phyloP scores from a whole-genome alignment of 1,284 basidiomycete genomes.

The Ganoderma sinense region DNA sequence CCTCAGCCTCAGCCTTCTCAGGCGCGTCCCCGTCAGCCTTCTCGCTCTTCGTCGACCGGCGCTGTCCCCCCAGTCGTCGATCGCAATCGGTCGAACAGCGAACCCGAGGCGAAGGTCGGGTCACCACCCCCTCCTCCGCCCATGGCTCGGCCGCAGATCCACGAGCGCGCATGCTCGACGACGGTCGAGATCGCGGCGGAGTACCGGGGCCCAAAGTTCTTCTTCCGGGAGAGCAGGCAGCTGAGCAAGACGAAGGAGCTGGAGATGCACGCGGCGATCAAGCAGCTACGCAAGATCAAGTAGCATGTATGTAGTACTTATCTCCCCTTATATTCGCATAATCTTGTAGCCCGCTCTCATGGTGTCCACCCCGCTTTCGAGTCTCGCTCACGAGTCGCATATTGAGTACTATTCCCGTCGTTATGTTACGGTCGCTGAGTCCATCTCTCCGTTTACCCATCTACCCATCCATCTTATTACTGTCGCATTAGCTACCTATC shows the following conservation, averaged over 20 bases:
- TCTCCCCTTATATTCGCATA: slow-evolving; percentile 10
- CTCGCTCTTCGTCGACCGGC: not conserved
- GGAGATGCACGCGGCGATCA: slow-evolving; percentile 53
- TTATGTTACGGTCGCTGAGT: not conserved
- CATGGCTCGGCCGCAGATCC: slow-evolving; percentile 5
- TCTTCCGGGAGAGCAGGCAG: slow-evolving; percentile 29
- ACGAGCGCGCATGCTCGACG: slow-evolving; percentile 25
- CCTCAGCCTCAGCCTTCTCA: slow-evolving; percentile 9
- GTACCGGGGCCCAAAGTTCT: slow-evolving; percentile 33
- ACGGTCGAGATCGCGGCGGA: slow-evolving; percentile 39
- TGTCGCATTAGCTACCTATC: not conserved
- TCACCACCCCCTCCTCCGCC: not conserved
- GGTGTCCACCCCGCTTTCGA: not conserved
- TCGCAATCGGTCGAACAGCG: slow-evolving; percentile 17
- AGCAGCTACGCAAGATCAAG: slow-evolving; percentile 57
- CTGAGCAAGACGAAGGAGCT: slow-evolving; percentile 35
- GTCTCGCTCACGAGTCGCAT: not conserved
- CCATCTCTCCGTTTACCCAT: not conserved
- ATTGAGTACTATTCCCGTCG: not conserved
- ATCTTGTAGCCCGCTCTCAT: slow-evolving; percentile 11
- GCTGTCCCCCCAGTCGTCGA: not conserved
- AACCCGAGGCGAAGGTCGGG: slow-evolving; percentile 12
- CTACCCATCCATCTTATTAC: not conserved
- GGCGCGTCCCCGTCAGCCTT: not conserved
- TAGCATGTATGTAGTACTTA: slow-evolving; percentile 16